A percentile compares a stretch with the other conserved stretches of the same genome.
Conservation (phyloP, 331 rosid species). For the Prunus yedoensis region DNA sequence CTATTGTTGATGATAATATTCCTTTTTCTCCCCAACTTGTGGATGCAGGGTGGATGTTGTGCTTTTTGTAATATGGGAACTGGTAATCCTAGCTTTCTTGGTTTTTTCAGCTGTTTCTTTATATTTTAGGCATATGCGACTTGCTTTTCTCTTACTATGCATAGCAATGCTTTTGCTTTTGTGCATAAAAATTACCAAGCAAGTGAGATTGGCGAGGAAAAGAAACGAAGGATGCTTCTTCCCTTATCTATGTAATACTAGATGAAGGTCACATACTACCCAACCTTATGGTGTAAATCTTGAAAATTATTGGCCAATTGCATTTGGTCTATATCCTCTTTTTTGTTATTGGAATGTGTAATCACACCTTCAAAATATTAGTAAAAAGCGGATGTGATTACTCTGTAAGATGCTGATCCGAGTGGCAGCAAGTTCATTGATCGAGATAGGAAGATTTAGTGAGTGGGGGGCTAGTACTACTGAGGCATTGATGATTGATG, state of each 20-base stretch:
- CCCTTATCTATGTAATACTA: constrained; percentile 86
- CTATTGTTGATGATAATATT: constrained; percentile 14
- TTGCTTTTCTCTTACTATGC: constrained; percentile 73
- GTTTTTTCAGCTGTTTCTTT: constrained; percentile 88
- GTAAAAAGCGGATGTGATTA: constrained; percentile 29
- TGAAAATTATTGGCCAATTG: constrained; percentile 32
- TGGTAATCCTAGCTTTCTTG: constrained; percentile 84
- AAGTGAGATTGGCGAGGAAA: constrained; percentile 93
- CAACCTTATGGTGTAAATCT: constrained; percentile 18
- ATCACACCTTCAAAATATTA: constrained; percentile 31
- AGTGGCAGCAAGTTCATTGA: constrained; percentile 26
- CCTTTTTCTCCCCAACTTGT: constrained; percentile 24
- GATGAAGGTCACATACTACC: constrained; percentile 22
- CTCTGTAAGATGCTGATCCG: constrained; percentile 37
- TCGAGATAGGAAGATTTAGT: background rate
- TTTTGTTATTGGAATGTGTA: constrained; percentile 34
- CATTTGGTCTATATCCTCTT: constrained; percentile 25
- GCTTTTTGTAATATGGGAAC: constrained; percentile 96
- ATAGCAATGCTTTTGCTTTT: constrained; percentile 73
- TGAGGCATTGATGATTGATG: constrained; percentile 10
- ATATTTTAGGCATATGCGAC: constrained; percentile 83
- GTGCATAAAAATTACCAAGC: constrained; percentile 95
- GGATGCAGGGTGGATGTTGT: constrained; percentile 98
- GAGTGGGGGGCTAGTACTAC: background rate
- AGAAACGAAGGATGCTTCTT: constrained; percentile 99